phyloP scores from a whole-genome alignment of 176 grass and related monocot genomes.

The Themeda triandra region DNA sequence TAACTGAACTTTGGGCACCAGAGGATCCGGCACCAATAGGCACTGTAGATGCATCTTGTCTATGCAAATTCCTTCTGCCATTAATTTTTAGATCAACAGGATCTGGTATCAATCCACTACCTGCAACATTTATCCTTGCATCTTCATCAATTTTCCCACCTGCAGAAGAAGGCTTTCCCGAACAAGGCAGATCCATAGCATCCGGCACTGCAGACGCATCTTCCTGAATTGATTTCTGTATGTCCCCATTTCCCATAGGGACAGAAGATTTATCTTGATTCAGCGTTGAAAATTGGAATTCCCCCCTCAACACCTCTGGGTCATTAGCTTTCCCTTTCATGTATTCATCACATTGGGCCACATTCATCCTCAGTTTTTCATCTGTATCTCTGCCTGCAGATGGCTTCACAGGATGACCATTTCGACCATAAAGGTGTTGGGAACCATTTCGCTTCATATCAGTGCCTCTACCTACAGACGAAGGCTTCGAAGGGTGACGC shows the following conservation, averaged over 20 bases:
- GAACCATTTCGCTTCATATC: conserved; percentile 29
- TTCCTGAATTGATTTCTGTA: conserved; percentile 17
- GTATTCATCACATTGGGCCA: conserved; percentile 1
- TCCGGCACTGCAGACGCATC: conserved; percentile 19
- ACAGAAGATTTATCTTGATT: conserved; percentile 33
- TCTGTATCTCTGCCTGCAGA: background rate
- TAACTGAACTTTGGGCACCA: conserved; percentile 31
- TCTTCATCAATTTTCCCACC: conserved; percentile 10
- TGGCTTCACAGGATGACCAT: conserved; percentile 14
- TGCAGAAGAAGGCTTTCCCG: conserved; percentile 29
- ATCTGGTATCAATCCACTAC: conserved; percentile 11
- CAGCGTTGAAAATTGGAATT: conserved; percentile 25
- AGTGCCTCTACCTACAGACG: conserved; percentile 2
- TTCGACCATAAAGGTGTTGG: conserved; percentile 29
- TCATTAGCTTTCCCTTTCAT: conserved; percentile 38
- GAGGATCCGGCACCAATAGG: conserved; percentile 23
- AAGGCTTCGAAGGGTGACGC: conserved; percentile 34
- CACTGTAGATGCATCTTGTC: conserved; percentile 14
- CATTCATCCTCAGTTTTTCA: conserved; percentile 29
- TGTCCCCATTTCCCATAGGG: conserved; percentile 13
- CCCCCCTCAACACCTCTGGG: conserved; percentile 28
- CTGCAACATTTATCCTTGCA: conserved; percentile 14
- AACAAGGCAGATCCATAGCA: conserved; percentile 17
- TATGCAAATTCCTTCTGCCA: conserved; percentile 22
- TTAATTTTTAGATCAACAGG: background rate